Evolutionary conservation across 805 yeast genomes (phyloP).

Genomic region (Debaryomyces castellii): DNA sequence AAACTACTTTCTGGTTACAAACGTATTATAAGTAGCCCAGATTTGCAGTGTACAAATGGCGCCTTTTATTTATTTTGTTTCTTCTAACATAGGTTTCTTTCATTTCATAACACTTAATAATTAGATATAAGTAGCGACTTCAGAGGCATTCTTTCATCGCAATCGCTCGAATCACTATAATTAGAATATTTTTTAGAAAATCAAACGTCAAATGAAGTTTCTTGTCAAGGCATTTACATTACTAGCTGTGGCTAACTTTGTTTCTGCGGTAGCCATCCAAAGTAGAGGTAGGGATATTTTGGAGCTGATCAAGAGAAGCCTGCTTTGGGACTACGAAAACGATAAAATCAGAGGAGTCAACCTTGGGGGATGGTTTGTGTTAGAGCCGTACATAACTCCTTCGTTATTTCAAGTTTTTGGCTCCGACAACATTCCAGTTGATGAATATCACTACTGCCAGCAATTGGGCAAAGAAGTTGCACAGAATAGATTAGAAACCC

Average conservation of each 20-base stretch:
- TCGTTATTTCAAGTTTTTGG: conserved; percentile 58
- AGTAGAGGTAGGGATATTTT: not conserved
- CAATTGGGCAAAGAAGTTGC: conserved; percentile 64
- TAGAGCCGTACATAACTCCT: conserved; percentile 87
- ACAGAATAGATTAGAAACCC: conserved; percentile 49
- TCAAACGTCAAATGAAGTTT: not conserved
- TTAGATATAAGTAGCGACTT: not conserved
- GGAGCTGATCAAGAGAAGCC: conserved; percentile 19
- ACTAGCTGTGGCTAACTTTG: not conserved
- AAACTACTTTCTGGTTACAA: not conserved
- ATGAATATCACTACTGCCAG: conserved; percentile 72
- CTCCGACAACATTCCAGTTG: conserved; percentile 59
- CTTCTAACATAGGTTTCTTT: not conserved
- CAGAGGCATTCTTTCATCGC: not conserved
- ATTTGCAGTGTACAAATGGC: not conserved
- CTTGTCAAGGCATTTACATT: not conserved
- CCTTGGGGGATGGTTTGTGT: conserved; percentile 87
- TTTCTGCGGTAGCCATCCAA: not conserved
- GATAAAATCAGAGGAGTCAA: conserved; percentile 64
- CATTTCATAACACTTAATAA: not conserved
- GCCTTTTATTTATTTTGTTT: not conserved
- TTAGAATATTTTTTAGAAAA: not conserved
- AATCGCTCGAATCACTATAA: not conserved
- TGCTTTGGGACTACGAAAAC: conserved; percentile 32
- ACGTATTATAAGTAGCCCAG: not conserved